Percentiles rank a stretch among this genome's conserved stretches.
These are phyloP conservation scores for Pichia nanzhaoensis DNA, from an alignment of 805 yeast genomes.

Conservation along the genomic window DNA sequence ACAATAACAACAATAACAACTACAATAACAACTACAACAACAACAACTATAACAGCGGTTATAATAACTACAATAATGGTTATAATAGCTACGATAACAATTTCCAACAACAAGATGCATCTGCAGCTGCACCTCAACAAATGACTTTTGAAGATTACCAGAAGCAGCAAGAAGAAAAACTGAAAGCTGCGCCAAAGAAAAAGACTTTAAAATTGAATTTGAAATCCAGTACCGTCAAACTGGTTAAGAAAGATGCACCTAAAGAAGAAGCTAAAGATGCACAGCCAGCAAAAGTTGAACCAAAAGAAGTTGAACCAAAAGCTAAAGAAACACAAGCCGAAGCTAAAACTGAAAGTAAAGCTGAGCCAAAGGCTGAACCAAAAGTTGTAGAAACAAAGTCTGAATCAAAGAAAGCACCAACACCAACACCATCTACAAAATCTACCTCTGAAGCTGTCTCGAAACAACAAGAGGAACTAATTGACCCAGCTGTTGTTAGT, in stretches of 20 bases:
- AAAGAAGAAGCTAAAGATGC: slow-evolving; percentile 23
- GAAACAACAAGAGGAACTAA: slow-evolving; percentile 70
- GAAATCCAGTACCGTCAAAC: slow-evolving; percentile 46
- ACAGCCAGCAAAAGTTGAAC: slow-evolving; percentile 26
- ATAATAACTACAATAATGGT: slow-evolving; percentile 12
- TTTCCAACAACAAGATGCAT: slow-evolving; percentile 13
- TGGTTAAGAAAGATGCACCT: slow-evolving; percentile 38
- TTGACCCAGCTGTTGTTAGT: slow-evolving; percentile 80
- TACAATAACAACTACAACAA: slow-evolving; percentile 20
- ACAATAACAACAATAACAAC: slow-evolving; percentile 5
- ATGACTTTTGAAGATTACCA: slow-evolving; percentile 82
- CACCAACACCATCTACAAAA: slow-evolving; percentile 20
- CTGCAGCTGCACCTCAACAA: slow-evolving; percentile 34
- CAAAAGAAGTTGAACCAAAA: slow-evolving; percentile 22
- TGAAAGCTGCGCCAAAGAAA: slow-evolving; percentile 47
- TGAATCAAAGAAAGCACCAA: slow-evolving; percentile 27
- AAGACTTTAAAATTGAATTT: slow-evolving; percentile 60
- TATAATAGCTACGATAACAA: slow-evolving; percentile 1
- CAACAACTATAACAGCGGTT: slow-evolving; percentile 16
- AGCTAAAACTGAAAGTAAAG: slow-evolving; percentile 11
- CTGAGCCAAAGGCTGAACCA: too few species aligned
- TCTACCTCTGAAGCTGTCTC: slow-evolving; percentile 25
- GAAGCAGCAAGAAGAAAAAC: slow-evolving; percentile 49
- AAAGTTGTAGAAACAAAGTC: slow-evolving; percentile 26
- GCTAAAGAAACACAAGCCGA: slow-evolving; percentile 16